Base-by-base conservation (phyloP, 352 stramenopile genomes). In the Phytopythium helicoides region DNA sequence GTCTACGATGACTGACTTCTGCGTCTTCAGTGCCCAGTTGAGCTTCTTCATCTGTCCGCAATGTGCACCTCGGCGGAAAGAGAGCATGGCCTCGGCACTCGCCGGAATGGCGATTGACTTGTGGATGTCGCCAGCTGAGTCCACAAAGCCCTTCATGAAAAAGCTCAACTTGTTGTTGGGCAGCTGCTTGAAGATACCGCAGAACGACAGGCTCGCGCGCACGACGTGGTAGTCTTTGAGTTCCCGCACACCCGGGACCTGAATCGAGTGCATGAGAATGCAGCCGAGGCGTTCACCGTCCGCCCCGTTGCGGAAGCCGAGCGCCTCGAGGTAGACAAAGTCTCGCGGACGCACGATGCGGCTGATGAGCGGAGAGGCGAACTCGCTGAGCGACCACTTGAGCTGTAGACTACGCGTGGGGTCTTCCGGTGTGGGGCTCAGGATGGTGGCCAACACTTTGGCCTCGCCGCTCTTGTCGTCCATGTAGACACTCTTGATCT, bases 381-480 rank as follows among this genome's bases (percentile, higher is more conserved):
- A 66, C 37, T 71, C 62, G 15, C 58, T 58, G 21, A 58, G 15
- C n/a, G 44, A 37, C 58, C 58, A 66, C 36, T 66, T 61, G 53
- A 62, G 25, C n/a, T 63, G 58, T 28, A 58, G 54, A 33, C 62
- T 59, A 35, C 50, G 71, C 45, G 81, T 60, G 21, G 77, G 77
- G 31, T 83, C 67, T 8, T 61, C 60, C 16, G 44, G 26, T 2
- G 69, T 75, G 4, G 73, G 68, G 9, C 62, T 52, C 0, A 66
- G 54, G 22, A 86, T 66, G 0, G 58, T 58, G 0, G 73, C 70
- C 12, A 89, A 40, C 11, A 86, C 64, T 19, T 73, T 74, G 35
- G 60, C 53, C 53, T 86, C 70, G 1, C 55, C 62, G 25, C 80
- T 52, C 6, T 70, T 65, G 47, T 89, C 74, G n/a, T 82, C 64